These are phyloP conservation scores for Phytophthora pistaciae DNA, from an alignment of 352 stramenopile genomes.

Conservation along the genomic window DNA sequence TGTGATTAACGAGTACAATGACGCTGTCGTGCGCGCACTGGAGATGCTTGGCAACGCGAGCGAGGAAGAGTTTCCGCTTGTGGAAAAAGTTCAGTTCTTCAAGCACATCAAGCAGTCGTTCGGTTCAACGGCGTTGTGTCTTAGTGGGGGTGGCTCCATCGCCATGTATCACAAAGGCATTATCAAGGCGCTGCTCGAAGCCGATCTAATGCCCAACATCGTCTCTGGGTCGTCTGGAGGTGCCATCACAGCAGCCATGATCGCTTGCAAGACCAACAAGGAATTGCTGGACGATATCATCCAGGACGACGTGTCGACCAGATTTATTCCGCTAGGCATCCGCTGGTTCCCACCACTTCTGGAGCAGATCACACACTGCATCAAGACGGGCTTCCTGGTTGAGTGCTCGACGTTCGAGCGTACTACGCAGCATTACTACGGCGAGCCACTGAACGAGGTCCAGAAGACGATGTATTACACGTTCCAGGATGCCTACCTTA, in stretches of 20 bases:
- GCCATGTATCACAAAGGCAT: conserved; percentile 97
- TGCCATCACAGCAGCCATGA: conserved; percentile 89
- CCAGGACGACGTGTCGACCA: conserved; percentile 63
- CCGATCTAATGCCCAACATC: conserved; percentile 92
- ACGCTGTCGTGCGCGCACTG: conserved; percentile 50
- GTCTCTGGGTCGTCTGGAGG: conserved; percentile 95
- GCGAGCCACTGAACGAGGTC: conserved; percentile 58
- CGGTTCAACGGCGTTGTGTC: conserved; percentile 92
- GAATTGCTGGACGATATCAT: conserved; percentile 82
- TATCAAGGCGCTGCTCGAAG: conserved; percentile 91
- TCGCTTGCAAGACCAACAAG: conserved; percentile 88
- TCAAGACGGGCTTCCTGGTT: conserved; percentile 92
- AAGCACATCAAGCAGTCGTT: conserved; percentile 82
- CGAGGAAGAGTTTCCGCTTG: conserved; percentile 30
- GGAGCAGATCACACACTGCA: conserved; percentile 89
- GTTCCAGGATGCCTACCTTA: conserved; percentile 95
- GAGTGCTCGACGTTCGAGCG: conserved; percentile 82
- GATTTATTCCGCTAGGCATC: conserved; percentile 66
- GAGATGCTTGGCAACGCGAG: conserved; percentile 46
- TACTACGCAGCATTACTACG: conserved; percentile 95
- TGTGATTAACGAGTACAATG: conserved; percentile 65
- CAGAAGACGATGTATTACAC: conserved; percentile 84
- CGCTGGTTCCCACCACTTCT: conserved; percentile 86
- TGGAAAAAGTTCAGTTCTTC: conserved; percentile 62
- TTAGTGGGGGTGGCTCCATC: conserved; percentile 92